Conservation (phyloP, 768 basidiomycete genomes). For the Coprinopsis sp. region DNA sequence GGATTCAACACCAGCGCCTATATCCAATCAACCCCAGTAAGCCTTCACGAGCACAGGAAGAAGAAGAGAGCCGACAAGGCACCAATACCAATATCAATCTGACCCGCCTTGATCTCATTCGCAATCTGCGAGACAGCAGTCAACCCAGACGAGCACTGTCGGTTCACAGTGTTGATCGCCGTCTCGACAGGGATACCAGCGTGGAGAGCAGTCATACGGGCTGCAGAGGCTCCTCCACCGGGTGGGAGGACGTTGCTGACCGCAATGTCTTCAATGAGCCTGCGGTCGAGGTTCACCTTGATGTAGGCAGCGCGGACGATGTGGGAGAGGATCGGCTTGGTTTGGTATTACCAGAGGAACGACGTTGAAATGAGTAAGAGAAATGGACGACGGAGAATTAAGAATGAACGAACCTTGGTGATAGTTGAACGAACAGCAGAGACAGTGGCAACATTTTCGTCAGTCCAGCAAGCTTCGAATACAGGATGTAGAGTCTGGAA, state of each 20-base stretch:
- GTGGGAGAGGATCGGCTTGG: constrained; percentile 75
- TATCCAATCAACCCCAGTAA: neutral
- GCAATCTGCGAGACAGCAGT: constrained; percentile 81
- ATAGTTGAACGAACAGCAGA: too few relatives aligned
- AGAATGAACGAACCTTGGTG: too few relatives aligned
- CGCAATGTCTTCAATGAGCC: constrained; percentile 76
- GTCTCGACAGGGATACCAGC: constrained; percentile 79
- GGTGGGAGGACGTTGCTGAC: constrained; percentile 89
- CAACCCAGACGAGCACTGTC: constrained; percentile 87
- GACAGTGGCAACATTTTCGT: too few relatives aligned
- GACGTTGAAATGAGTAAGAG: too few relatives aligned
- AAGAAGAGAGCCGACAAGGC: constrained; percentile 19
- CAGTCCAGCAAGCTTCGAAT: too few relatives aligned
- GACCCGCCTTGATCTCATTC: constrained; percentile 68
- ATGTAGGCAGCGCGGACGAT: constrained; percentile 73
- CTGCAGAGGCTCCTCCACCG: constrained; percentile 74
- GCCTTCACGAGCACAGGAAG: constrained; percentile 4
- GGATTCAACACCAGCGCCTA: constrained; percentile 84
- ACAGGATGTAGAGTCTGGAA: too few relatives aligned
- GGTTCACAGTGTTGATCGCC: constrained; percentile 78
- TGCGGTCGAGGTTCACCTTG: constrained; percentile 67
- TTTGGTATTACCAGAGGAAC: too few relatives aligned
- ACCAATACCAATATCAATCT: constrained; percentile 91
- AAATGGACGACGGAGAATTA: too few relatives aligned
- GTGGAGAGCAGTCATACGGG: constrained; percentile 83